A percentile compares a stretch with the other conserved stretches of the same genome.
phyloP scores from a whole-genome alignment of 2,329 filamentous ascomycete genomes.

The Penicillium oxalicum region DNA sequence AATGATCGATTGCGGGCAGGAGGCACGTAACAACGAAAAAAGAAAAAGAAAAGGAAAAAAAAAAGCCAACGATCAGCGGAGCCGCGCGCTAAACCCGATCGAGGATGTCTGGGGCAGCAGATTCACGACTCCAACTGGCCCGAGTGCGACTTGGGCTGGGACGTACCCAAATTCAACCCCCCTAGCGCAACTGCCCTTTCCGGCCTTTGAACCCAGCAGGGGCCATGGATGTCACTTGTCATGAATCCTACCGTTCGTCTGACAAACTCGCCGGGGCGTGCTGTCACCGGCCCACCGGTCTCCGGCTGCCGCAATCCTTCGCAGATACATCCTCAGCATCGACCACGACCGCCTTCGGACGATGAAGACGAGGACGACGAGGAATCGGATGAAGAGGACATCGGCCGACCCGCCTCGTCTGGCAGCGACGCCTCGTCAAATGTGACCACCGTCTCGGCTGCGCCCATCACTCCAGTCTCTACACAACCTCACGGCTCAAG shows the following conservation, averaged over 20 bases:
- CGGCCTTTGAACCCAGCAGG: not conserved
- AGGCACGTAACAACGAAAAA: conserved; percentile 9
- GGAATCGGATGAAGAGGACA: conserved; percentile 29
- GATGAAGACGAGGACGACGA: conserved; percentile 17
- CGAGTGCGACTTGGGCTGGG: not conserved
- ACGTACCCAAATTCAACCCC: not conserved
- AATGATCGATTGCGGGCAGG: conserved; percentile 4
- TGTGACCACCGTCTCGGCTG: conserved; percentile 39
- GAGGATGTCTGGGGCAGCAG: conserved; percentile 2
- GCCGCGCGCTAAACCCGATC: conserved; percentile 12
- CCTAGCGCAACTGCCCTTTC: not conserved
- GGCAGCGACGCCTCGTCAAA: conserved; percentile 46
- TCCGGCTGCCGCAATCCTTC: conserved; percentile 13
- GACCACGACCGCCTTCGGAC: conserved; percentile 12
- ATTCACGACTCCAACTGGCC: conserved; percentile 2
- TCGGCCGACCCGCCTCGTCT: conserved; percentile 38
- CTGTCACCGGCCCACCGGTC: conserved; percentile 14
- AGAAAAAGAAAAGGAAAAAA: conserved; percentile 1
- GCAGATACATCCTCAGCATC: conserved; percentile 11
- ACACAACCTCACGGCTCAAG: conserved; percentile 17
- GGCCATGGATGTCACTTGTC: conserved; percentile 12
- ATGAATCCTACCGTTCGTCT: conserved; percentile 17
- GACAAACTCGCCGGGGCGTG: conserved; percentile 15
- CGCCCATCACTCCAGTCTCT: conserved; percentile 35
- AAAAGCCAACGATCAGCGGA: conserved; percentile 6